Conservation (phyloP, 1,284 basidiomycete species). For the Thelephora terrestris region DNA sequence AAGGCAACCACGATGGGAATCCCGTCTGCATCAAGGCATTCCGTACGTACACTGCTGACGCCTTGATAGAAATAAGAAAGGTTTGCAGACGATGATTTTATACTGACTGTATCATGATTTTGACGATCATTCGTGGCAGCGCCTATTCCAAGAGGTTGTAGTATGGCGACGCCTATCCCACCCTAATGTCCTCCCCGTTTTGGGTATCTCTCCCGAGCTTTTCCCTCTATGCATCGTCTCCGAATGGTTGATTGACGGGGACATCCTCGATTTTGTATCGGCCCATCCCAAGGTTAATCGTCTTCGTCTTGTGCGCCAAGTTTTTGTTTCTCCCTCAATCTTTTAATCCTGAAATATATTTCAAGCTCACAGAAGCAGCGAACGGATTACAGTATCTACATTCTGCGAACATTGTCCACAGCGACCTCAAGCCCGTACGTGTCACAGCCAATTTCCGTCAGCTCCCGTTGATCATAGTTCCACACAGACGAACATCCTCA, state of each 20-base stretch:
- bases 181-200: constrained; percentile 6
- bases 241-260: constrained; percentile 8
- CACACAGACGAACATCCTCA: constrained; percentile 3
- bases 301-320: constrained; percentile 3
- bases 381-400: background rate
- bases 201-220: constrained; percentile 4
- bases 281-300: constrained; percentile 4
- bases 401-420: background rate
- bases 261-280: constrained; percentile 4
- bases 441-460: background rate
- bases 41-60: constrained; percentile 3
- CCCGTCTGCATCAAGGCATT: constrained; percentile 9
- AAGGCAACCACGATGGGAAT: constrained; percentile 3
- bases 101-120: background rate
- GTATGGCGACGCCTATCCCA: constrained; percentile 7
- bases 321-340: background rate
- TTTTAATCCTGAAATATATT: background rate
- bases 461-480: background rate
- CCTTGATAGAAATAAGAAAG: background rate
- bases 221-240: constrained; percentile 8
- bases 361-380: constrained; percentile 2
- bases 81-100: background rate
- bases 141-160: constrained; percentile 5
- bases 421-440: background rate
- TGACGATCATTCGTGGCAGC: background rate